Evolutionary conservation across 305 asterid species (phyloP), one percentile per base, ranked within the genome.

Genomic region (Plantago coronopus): DNA sequence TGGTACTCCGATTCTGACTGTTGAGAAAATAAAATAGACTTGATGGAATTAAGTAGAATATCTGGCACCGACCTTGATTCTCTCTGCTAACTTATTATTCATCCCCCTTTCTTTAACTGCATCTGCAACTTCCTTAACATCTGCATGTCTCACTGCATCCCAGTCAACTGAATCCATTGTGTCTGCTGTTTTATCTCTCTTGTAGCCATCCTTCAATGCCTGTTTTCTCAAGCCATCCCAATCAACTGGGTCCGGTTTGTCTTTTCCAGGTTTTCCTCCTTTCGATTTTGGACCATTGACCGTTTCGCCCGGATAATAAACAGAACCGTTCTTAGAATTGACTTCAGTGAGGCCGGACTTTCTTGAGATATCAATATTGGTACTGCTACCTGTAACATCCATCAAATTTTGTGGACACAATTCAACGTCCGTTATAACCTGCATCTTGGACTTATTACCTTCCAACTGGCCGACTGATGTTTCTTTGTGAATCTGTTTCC

Each of bases 51-150:
- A 54, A 40, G 48, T 40, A 67, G 51, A 14, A 37, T 64, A 72
- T 63, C 58, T 56, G 58, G 42, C 56, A 17, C 57, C 69, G 71
- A 90, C 99, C 91, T 90, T 78, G 72, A 94, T 94, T 78, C 99
- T 85, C 82, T 73, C 95, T 21, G 96, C 97, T 60, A 94, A 84
- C 81, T 75, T 78, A 70, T 94, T 94, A 79, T 90, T 90, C 99
- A 94, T 94, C 70, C 99, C 97, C 81, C 99, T 79, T 64, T 85
- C 97, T 72, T 80, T 90, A 60, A 94, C 88, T 63, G 96, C 76
- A 19, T 83, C 59, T 9, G 99, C 95, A 71, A 94, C 75, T 72
- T 87, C 96, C 19, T 69, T 59, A 59, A 94, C 97, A 77, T 94
- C 85, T 42, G 97, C 93, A 73, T 84, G 72, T 73, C 95, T 84